Conservation (phyloP, 2,329 filamentous ascomycete species). For the Neofusicoccum sp. region DNA sequence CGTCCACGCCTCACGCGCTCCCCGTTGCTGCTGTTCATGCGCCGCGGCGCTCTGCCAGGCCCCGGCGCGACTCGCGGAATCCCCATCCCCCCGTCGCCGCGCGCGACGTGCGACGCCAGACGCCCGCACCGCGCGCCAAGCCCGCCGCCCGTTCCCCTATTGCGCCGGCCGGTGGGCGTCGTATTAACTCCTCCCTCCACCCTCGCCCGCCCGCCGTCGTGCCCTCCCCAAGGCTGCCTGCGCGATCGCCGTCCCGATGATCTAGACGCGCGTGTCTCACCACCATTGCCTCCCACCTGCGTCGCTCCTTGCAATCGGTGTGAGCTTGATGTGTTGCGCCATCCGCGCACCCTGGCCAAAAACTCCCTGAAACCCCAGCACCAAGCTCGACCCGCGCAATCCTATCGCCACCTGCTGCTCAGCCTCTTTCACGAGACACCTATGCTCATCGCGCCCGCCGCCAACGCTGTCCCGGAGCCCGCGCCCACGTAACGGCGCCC, state of each 20-base stretch:
- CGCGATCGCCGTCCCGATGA: conserved; percentile 13
- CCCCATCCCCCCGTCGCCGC: too few species aligned
- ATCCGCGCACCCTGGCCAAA: not conserved
- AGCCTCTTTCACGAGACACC: conserved; percentile 16
- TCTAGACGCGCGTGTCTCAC: conserved; percentile 15
- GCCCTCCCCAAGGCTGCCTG: conserved; percentile 1
- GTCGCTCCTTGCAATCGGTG: conserved; percentile 16
- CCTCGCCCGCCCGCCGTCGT: not conserved
- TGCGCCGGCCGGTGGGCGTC: not conserved
- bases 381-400: conserved; percentile 18
- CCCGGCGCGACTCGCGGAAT: too few species aligned
- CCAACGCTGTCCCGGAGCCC: conserved; percentile 6
- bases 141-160: not conserved
- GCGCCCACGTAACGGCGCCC: conserved; percentile 13
- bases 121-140: too few species aligned
- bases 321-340: conserved; percentile 15
- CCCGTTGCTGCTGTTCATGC: too few species aligned
- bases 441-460: conserved; percentile 14
- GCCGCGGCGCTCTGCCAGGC: too few species aligned
- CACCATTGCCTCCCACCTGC: conserved; percentile 14
- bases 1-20: too few species aligned
- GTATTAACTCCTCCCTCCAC: conserved; percentile 4
- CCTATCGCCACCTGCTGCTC: conserved; percentile 17
- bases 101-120: too few species aligned
- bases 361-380: conserved; percentile 17